Base-by-base conservation (phyloP, 345 rosid genomes). In the Brassica nigra region DNA sequence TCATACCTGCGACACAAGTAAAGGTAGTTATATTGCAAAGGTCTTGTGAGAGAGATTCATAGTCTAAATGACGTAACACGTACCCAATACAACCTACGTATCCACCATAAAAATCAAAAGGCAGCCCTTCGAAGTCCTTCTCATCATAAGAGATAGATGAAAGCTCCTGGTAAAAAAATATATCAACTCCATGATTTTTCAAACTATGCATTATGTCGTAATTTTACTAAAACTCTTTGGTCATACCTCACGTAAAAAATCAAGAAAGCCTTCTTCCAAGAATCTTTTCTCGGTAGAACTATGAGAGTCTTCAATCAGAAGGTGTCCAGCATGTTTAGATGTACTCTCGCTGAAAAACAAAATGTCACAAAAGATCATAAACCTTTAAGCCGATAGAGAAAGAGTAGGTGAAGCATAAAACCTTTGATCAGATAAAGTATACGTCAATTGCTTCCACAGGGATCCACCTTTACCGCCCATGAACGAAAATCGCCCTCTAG, bases 391-490 rank as follows among this genome's bases (percentile, higher is more conserved):
- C n/a, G 71, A 66, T 64, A 81, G 81, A 42, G 49, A 42, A 42
- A 42, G 54, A 44, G 54, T 44, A 44, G 15, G 54, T 44, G 54
- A 44, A 12, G 52, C n/a, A n/a, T 44, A 44, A 44, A 44, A 44
- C 99, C 97, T 90, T 79, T 85, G 82, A 68, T 88, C 87, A 29
- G 90, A 83, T 81, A 95, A 85, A 84, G 88, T 87, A 86, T 85
- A 95, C 44, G 93, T 89, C 89, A 92, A 71, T 77, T 89, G 94
- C 89, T 87, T 91, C 99, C 96, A 95, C 73, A 95, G 97, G 63
- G 93, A 82, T 87, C 97, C 99, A 23, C 98, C 97, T 88, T 87
- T 91, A 68, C 93, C 91, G 34, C 99, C 99, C 96, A 95, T 90
- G 83, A 91, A 90, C 1, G 99, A 95, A 81, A 92, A 93, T 61